Evolutionary conservation across 805 yeast species (phyloP), one percentile per base, ranked within the genome.

Genomic region (Phaffomyces antillensis): DNA sequence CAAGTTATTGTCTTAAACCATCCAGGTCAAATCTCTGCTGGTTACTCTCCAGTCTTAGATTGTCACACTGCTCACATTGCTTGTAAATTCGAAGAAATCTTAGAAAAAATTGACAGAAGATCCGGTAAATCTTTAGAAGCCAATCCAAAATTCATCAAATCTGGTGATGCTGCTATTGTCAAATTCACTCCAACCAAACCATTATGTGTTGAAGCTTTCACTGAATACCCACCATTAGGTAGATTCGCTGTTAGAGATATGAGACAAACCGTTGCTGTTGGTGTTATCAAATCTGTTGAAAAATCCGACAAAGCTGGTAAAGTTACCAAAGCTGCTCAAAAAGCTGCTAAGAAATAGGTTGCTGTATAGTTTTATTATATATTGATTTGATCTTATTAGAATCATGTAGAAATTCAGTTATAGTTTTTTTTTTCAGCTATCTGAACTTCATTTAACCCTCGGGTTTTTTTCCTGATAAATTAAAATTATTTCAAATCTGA

Each of bases 231-330:
- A 72, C 98, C 96, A 80, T 76, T 91, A 73, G 93, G 96, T 80
- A 88, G 98, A 85, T 83, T 90, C 78, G 91, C 91, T 71, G 96
- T 89, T 81, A 90, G 97, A 86, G 97, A 89, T 78, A 89, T 89
- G 97, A 86, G 97, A 86, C 96, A 89, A 79, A 90, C 97, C 65
- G 97, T 90, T 66, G 97, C 96, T 70, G 96, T 90, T 73, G 96
- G 96, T 90, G 97, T 90, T 71, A 86, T 89, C 91, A 89, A 89
- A 84, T 73, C 88, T 56, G 96, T 88, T 64, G 95, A 78, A 67
- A 88, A 88, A 85, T 67, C 86, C 60, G 83, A 80, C 75, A 75
- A 73, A 67, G 86, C 88, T 66, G 90, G 88, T 76, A 86, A 87
- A 89, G 93, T 86, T 65, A 86, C 96, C 89, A 87, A 87, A 88